Percentiles rank a stretch among this genome's conserved stretches.
Evolutionary conservation across 2,329 filamentous ascomycete genomes (phyloP).

Genomic region (Exophiala viscosa): DNA sequence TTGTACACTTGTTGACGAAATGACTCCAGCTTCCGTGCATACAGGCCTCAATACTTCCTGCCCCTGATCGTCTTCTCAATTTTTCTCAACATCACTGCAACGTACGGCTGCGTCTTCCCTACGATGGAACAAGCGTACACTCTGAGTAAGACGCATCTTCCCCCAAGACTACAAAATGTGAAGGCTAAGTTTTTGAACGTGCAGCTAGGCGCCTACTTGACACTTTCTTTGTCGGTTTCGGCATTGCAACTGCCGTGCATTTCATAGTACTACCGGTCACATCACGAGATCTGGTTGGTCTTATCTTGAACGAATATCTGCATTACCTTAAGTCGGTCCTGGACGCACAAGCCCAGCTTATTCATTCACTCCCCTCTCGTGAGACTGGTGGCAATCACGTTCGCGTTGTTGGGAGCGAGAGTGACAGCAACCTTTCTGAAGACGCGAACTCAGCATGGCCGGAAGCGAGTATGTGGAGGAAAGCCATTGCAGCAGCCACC

Average conservation of each 20-base stretch:
- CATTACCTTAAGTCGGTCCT: slow-evolving; percentile 54
- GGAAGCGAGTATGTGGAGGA: slow-evolving; percentile 36
- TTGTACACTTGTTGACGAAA: not conserved
- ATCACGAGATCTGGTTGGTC: slow-evolving; percentile 61
- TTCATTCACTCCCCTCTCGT: slow-evolving; percentile 39
- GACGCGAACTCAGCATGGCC: slow-evolving; percentile 14
- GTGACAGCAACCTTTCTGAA: slow-evolving; percentile 1
- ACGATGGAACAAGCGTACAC: slow-evolving; percentile 41
- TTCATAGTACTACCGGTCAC: slow-evolving; percentile 65
- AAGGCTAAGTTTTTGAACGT: not conserved
- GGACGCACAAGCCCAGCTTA: slow-evolving; percentile 60
- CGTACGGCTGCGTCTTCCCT: slow-evolving; percentile 58
- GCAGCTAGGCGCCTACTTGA: slow-evolving; percentile 52
- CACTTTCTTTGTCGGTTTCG: slow-evolving; percentile 63
- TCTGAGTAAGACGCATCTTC: slow-evolving; percentile 3
- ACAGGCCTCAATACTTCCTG: slow-evolving; percentile 63
- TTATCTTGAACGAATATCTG: slow-evolving; percentile 58
- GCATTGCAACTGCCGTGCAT: slow-evolving; percentile 58
- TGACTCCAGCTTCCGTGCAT: slow-evolving; percentile 54
- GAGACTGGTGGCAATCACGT: slow-evolving; percentile 41
- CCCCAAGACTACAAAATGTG: slow-evolving; percentile 41
- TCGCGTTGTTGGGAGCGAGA: slow-evolving; percentile 9
- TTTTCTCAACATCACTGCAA: slow-evolving; percentile 61
- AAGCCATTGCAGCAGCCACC: slow-evolving; percentile 46
- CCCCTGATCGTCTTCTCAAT: slow-evolving; percentile 68